Evolutionary conservation across 495 filamentous ascomycete genomes (phyloP).

Genomic region (Terfezia claveryi): DNA sequence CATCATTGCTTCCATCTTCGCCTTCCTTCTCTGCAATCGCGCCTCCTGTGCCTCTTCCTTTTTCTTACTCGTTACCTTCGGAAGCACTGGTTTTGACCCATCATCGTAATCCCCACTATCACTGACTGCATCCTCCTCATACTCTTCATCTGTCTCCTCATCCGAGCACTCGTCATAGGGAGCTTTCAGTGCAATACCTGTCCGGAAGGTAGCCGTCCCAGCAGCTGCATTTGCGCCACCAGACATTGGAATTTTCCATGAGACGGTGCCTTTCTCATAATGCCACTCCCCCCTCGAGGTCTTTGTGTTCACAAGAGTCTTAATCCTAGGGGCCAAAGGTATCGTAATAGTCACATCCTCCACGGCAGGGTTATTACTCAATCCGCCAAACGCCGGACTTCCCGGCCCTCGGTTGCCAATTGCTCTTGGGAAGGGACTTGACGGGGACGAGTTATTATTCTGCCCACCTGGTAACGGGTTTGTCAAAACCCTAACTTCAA

Average conservation of each 20-base stretch:
- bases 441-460: constrained; percentile 19
- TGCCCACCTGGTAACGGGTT: constrained; percentile 29
- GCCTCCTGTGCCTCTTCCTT: constrained; percentile 26
- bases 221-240: constrained; percentile 32
- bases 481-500: constrained; percentile 64
- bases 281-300: constrained; percentile 70
- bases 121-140: constrained; percentile 21
- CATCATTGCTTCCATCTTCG: constrained; percentile 64
- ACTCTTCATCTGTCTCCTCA: constrained; percentile 31
- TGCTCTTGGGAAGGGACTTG: constrained; percentile 17
- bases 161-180: constrained; percentile 31
- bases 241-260: constrained; percentile 66
- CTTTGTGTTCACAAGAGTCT: constrained; percentile 69
- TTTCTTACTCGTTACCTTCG: constrained; percentile 22
- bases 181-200: constrained; percentile 11
- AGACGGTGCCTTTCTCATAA: constrained; percentile 44
- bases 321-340: constrained; percentile 57
- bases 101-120: constrained; percentile 35
- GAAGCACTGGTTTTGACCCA: constrained; percentile 31
- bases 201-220: constrained; percentile 40
- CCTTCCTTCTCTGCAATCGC: constrained; percentile 27
- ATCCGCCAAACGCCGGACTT: constrained; percentile 38
- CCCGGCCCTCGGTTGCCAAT: constrained; percentile 27
- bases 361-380: constrained; percentile 38
- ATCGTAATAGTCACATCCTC: constrained; percentile 66